Conservation (phyloP, 2,329 filamentous ascomycete species). For the Aspergillus candidus region DNA sequence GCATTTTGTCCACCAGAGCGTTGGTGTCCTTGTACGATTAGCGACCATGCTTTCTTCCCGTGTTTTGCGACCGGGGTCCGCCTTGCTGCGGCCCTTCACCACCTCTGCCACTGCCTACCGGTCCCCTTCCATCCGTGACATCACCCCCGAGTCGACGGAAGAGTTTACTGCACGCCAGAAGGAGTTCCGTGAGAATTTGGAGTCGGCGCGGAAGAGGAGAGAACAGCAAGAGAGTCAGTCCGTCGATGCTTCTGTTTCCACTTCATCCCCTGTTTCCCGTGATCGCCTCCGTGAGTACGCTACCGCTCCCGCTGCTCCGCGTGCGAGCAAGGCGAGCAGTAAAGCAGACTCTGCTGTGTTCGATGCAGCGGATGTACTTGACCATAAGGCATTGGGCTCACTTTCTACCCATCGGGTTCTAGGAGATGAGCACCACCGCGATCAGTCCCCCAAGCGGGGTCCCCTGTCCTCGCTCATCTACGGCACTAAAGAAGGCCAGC, state of each 20-base stretch:
- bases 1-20: neutral
- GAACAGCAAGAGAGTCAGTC: constrained; percentile 79
- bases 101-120: constrained; percentile 47
- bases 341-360: constrained; percentile 27
- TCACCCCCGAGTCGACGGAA: constrained; percentile 65
- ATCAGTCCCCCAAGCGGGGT: constrained; percentile 59
- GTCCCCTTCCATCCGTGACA: constrained; percentile 77
- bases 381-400: constrained; percentile 53
- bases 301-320: constrained; percentile 39
- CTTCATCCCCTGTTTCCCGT: constrained; percentile 28
- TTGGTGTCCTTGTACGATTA: constrained; percentile 3
- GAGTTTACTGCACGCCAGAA: constrained; percentile 79
- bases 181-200: constrained; percentile 76
- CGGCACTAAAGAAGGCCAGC: constrained; percentile 88
- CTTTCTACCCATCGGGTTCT: constrained; percentile 48
- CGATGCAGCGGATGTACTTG: constrained; percentile 37
- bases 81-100: constrained; percentile 53
- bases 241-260: constrained; percentile 43
- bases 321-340: constrained; percentile 42
- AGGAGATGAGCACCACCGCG: constrained; percentile 55
- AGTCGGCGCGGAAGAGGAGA: constrained; percentile 68
- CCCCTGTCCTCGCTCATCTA: constrained; percentile 86
- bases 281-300: constrained; percentile 33
- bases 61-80: constrained; percentile 45
- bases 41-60: constrained; percentile 41